Evolutionary conservation across 139 green algal species (phyloP), one percentile per base, ranked within the genome.

Genomic region (Chlamydomonas eustigma): DNA sequence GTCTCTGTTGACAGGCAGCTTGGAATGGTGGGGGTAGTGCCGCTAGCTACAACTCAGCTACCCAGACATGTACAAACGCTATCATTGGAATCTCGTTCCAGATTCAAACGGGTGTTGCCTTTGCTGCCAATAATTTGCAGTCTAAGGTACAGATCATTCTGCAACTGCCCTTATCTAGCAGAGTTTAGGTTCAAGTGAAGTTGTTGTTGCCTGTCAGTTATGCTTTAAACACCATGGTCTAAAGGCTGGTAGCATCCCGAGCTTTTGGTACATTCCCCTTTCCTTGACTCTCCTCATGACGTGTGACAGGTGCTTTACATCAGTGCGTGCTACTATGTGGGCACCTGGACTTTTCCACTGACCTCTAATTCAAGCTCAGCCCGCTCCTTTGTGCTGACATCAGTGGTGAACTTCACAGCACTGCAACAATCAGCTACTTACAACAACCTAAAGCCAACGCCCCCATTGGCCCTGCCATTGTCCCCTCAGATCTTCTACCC

Each of bases 401-500:
- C 78, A 37, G 71, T 63, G 22, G 77, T 64, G 22, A 73, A 33
- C 32, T 85, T 83, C 50, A 51, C 84, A 6, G 30, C 74, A 18
- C 71, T 81, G 52, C 52, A 25, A 28, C 52, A 68, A 31, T 6
- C 8, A 6, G n/a, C 52, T 28, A 68, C 12, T 18, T 12, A 28
- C 52, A 22, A 22, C 6, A 28, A 37, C 6, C 32, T 68, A 38
- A 83, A 83, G 73, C 85, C 85, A 3, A 51, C 71, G 0, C 85
- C 85, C 1, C 85, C 85, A 0, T 76, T 89, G 35, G 50, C 71
- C 1, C 37, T 76, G 6, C 79, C 80, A 2, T 50, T 89, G 72
- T 75, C 81, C 0, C 66, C 70, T 2, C 73, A 86, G 52, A 73
- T 87, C 37, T 89, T 89, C 72, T 89, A 89, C 52, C 85, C 85